These are phyloP conservation scores for Cucurbita pepo DNA, from an alignment of 306 rosid genomes.

Conservation along the genomic window DNA sequence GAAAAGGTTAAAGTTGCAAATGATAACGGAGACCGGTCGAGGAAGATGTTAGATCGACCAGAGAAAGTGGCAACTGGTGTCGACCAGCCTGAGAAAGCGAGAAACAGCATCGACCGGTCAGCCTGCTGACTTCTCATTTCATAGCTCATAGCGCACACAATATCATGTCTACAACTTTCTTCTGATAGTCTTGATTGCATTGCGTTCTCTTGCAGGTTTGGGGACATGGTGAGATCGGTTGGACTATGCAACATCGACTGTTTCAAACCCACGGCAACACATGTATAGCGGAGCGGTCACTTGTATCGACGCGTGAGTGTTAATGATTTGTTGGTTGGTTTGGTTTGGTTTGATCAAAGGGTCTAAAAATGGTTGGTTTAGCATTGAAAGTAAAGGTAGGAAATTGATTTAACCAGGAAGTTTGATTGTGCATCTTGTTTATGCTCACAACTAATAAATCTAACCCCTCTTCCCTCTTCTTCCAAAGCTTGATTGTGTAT, in stretches of 20 bases:
- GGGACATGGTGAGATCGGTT: constrained; percentile 82
- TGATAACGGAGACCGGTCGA: constrained; percentile 59
- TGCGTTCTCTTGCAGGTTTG: constrained; percentile 49
- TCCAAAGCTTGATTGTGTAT: background rate
- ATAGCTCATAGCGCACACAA: background rate
- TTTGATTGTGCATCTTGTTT: background rate
- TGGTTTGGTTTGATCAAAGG: background rate
- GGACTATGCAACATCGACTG: constrained; percentile 87
- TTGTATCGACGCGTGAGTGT: constrained; percentile 3
- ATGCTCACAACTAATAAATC: constrained; percentile 4
- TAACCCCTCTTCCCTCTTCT: background rate
- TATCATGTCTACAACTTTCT: constrained; percentile 7
- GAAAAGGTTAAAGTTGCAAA: constrained; percentile 48
- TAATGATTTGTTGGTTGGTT: constrained; percentile 35
- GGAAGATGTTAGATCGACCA: constrained; percentile 38
- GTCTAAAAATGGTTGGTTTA: background rate
- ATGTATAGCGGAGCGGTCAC: constrained; percentile 21
- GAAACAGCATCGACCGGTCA: constrained; percentile 32
- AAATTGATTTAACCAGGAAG: constrained; percentile 2
- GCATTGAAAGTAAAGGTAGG: background rate
- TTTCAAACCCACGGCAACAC: constrained; percentile 65
- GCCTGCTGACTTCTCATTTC: background rate
- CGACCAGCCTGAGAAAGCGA: constrained; percentile 15
- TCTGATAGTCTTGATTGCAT: constrained; percentile 17
- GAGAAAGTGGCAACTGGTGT: constrained; percentile 18